Base-by-base conservation (phyloP, 306 rosid species). In the Casuarina equisetifolia region DNA sequence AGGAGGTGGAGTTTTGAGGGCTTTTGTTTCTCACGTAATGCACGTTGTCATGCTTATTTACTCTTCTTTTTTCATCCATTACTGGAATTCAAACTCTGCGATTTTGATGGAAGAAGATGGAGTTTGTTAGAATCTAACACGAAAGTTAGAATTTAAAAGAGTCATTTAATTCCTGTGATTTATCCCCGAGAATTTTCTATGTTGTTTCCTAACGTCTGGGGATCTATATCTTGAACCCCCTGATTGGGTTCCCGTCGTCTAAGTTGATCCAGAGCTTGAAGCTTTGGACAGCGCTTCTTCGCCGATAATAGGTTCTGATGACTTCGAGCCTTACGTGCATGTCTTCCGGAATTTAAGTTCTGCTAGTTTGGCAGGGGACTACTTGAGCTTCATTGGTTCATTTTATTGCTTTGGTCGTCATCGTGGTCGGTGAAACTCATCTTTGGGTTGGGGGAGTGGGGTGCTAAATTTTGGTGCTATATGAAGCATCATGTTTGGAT, bases 321-420 rank as follows among this genome's bases (percentile, higher is more conserved):
- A 84, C 32, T 80, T 84, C 54, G 70, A 78, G 69, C 76, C 81
- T 70, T 80, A 77, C 78, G 77, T 84, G 46, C 80, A 82, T 84
- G 77, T 42, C 85, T 84, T 6, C 87, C 87, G 0, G 84, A 84
- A 49, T 84, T 84, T 54, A 77, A 74, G 70, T 80, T 84, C 82
- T 84, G 87, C 84, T 84, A 73, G 58, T 7, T 40, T 13, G 25
- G 25, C 38, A 63, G 12, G 7, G 45, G 45, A 19, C 69, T 19
- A 9, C 46, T 63, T 63, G 20, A 63, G 46, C 44, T 54, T 54
- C 1, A 13, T 38, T 4, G 43, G 17, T 63, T 63, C 36, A 39
- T 36, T 19, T 63, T 63, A 6, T 38, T 63, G 69, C 19, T 38
- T 63, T 63, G 46, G 46, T 36, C 15, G 45, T 36, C 42, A 3